Base-by-base conservation (phyloP, 2,329 filamentous ascomycete genomes). In the Aspergillus pseudoviridinutans region DNA sequence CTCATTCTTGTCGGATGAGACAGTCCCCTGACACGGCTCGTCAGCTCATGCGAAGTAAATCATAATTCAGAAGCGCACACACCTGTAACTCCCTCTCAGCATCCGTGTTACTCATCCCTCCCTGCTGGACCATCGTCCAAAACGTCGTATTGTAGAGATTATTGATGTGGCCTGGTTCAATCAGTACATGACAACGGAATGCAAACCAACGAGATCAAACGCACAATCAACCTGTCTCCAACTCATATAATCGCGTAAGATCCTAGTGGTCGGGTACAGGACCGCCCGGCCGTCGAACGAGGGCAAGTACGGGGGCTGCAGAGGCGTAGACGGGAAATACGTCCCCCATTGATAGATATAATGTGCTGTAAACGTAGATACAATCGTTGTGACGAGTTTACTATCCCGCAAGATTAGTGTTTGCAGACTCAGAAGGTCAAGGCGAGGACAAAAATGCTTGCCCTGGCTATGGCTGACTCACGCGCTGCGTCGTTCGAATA, bases 131-230 rank as follows among this genome's bases (percentile, higher is more conserved):
- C 67, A 99, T 79, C 0, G 88, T 81, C 94, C 94, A 99, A 73
- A 97, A 97, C 0, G 91, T 91, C 0, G 94, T 99, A 72, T 99
- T 99, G 76, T 97, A 99, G 4, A 99, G 83, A 69, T 99, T 99
- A 74, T 99, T 99, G 67, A 99, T 96, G 72, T 99, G 94, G 64
- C 90, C 90, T 93, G 58, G 50, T 38, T 42, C 27, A 17, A 35
- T 38, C 32, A 38, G 32, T 38, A n/a, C 32, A 38, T 7, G 32
- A 38, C 67, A 32, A 66, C 57, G 54, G 12, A 54, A 10, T 3
- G 25, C 4, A 27, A 10, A 42, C 12, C 6, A 46, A 47, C n/a
- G 5, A 54, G 14, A 28, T 20, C 28, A 51, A 17, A 75, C 87
- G 74, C 72, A 94, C 94, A 97, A 73, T 99, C 94, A 47, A 90